Percentiles rank a stretch among this genome's conserved stretches.
These are phyloP conservation scores for Clonostachys solani DNA, from an alignment of 2,329 filamentous ascomycete species.

Conservation along the genomic window DNA sequence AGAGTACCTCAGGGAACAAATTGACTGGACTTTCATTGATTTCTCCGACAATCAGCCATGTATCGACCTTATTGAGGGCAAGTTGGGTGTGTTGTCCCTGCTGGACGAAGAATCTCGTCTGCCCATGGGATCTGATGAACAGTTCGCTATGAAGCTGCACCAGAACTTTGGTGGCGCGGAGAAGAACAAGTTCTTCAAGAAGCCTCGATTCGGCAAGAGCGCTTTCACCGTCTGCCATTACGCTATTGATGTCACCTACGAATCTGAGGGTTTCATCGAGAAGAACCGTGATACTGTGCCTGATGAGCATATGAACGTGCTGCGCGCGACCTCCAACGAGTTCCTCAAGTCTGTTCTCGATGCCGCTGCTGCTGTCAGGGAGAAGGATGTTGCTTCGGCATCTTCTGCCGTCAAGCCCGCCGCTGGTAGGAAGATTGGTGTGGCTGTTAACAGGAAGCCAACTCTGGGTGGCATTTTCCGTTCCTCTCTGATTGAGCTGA, in stretches of 20 bases:
- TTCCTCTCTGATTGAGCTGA: slow-evolving; percentile 94
- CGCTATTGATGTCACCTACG: slow-evolving; percentile 95
- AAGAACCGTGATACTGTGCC: slow-evolving; percentile 99
- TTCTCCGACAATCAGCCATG: slow-evolving; percentile 99
- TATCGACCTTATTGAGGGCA: slow-evolving; percentile 97
- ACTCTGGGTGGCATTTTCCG: slow-evolving; percentile 98
- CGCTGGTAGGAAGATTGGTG: slow-evolving; percentile 80
- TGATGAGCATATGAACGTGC: slow-evolving; percentile 94
- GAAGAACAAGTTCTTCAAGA: slow-evolving; percentile 98
- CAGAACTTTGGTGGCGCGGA: slow-evolving; percentile 83
- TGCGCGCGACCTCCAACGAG: slow-evolving; percentile 76
- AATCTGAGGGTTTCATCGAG: slow-evolving; percentile 98
- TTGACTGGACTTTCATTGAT: slow-evolving; percentile 99
- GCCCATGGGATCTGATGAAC: slow-evolving; percentile 95
- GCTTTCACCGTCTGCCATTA: slow-evolving; percentile 98
- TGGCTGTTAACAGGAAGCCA: slow-evolving; percentile 91
- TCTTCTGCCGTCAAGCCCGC: slow-evolving; percentile 71
- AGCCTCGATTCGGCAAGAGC: slow-evolving; percentile 95
- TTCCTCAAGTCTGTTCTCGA: slow-evolving; percentile 85
- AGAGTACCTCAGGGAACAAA: slow-evolving; percentile 92
- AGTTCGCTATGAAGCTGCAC: slow-evolving; percentile 94
- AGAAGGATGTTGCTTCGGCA: slow-evolving; percentile 73
- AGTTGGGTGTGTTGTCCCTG: slow-evolving; percentile 86
- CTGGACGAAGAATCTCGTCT: slow-evolving; percentile 94
- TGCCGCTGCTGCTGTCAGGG: slow-evolving; percentile 79